Evolutionary conservation across 257 asterid genomes (phyloP), one percentile per base, ranked within the genome.

Genomic region (Solanum pimpinellifolium): DNA sequence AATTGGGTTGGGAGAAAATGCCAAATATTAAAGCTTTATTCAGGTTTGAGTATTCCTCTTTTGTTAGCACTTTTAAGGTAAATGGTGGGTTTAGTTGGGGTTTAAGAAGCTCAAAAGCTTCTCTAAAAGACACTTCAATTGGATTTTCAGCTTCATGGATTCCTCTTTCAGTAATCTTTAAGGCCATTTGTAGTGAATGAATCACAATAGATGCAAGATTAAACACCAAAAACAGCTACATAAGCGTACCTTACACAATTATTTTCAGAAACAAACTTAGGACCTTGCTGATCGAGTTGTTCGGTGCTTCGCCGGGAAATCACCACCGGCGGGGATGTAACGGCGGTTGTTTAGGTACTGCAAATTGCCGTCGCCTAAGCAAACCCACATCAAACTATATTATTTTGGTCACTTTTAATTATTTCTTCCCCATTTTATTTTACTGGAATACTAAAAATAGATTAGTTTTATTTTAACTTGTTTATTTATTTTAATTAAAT

Each of bases 11-110:
- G 83, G 90, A 83, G 41, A 95, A 84, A 90, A 94, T 85, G 74
- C 92, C 98, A 77, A 92, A 92, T 21, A 95, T 92, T 85, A 96
- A 91, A 46, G 98, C 98, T 60, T 90, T 91, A 89, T 95, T 96
- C 72, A 95, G 92, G 46, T 87, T 89, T 25, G 66, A 72, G 91
- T 96, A 95, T 84, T 93, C 92, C 72, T 93, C 89, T 33, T 87
- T 90, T 87, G 93, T 90, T 85, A 94, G 96, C 85, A 94, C 87
- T 80, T 90, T 86, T 25, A 95, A 88, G 33, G 94, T 88, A 88
- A 96, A 96, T 0, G 98, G 98, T 41, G 98, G 98, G 69, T 89
- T 93, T 27, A 95, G 91, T 44, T 93, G 88, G 77, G 95, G 85
- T 84, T 92, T 92, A 84, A 93, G 92, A 83, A 49, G 77, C 69